These are phyloP conservation scores for Leishmania tropica DNA, from an alignment of 208 protist genomes.

Conservation along the genomic window DNA sequence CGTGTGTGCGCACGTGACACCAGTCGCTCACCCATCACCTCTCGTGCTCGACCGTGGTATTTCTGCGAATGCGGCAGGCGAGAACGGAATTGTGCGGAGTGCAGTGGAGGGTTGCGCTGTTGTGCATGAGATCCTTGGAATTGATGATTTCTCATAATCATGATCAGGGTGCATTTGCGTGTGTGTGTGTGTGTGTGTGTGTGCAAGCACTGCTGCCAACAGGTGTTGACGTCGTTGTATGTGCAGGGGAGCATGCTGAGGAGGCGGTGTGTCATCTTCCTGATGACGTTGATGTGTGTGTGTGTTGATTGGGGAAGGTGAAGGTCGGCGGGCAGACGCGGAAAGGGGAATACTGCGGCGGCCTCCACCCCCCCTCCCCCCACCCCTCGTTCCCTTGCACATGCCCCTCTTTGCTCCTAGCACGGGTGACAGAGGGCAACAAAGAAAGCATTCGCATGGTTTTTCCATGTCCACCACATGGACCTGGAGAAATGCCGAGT, in stretches of 20 bases:
- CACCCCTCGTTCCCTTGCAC: background rate
- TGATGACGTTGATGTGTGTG: background rate
- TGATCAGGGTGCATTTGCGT: background rate
- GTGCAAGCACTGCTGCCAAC: background rate
- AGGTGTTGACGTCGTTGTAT: background rate
- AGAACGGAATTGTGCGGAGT: background rate
- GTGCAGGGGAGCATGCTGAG: background rate
- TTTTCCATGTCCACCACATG: background rate
- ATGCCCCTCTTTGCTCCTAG: background rate
- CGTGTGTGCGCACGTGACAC: background rate
- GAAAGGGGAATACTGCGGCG: background rate
- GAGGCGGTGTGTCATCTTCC: background rate
- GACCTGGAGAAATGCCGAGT: background rate
- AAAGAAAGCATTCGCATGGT: background rate
- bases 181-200: conserved; percentile 6
- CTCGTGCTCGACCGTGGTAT: background rate
- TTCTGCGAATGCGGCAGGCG: background rate
- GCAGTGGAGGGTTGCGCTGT: background rate
- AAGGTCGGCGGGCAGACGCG: background rate
- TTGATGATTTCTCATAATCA: background rate
- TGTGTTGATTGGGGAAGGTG: background rate
- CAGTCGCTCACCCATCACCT: background rate
- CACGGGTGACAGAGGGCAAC: background rate
- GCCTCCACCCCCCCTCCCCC: background rate
- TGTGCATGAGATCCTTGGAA: background rate